A percentile compares a stretch with the other conserved stretches of the same genome.
Evolutionary conservation across 1,284 basidiomycete species (phyloP).

Genomic region (Leccinum griseonigrum): DNA sequence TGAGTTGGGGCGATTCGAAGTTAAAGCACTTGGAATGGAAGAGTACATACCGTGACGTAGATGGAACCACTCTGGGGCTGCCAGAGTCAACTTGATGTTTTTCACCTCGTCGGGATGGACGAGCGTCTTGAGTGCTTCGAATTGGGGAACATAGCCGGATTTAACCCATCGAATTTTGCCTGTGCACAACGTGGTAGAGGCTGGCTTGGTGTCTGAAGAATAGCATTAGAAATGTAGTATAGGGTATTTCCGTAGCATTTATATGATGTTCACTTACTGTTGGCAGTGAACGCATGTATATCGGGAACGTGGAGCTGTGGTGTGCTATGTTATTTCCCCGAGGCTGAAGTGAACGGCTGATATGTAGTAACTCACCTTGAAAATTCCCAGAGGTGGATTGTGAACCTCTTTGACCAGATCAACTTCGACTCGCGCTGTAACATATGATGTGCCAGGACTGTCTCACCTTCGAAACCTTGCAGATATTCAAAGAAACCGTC

Average conservation of each 20-base stretch:
- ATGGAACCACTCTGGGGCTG: conserved; percentile 76
- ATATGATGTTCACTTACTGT: conserved; percentile 39
- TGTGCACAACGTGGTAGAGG: conserved; percentile 49
- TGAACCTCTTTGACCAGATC: conserved; percentile 17
- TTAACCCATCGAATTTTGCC: conserved; percentile 61
- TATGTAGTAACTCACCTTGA: conserved; percentile 16
- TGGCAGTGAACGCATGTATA: conserved; percentile 56
- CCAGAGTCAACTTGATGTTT: conserved; percentile 71
- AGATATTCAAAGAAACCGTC: conserved; percentile 30
- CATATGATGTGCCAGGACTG: no score
- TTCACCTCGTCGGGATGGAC: conserved; percentile 59
- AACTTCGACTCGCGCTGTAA: neutral
- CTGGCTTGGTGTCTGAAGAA: conserved; percentile 43
- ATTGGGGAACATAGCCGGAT: conserved; percentile 64
- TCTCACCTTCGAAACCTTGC: conserved; percentile 26
- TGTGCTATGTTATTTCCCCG: neutral
- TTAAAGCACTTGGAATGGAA: neutral
- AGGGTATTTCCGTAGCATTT: conserved; percentile 17
- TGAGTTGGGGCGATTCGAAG: neutral
- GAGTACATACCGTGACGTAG: conserved; percentile 54
- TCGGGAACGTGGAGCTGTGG: conserved; percentile 36
- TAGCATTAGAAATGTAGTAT: conserved; percentile 29
- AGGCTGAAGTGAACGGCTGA: neutral
- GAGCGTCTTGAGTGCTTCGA: conserved; percentile 54
- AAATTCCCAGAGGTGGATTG: conserved; percentile 28